Evolutionary conservation across 495 filamentous ascomycete genomes (phyloP).

Genomic region (Glarea lozoyensis): DNA sequence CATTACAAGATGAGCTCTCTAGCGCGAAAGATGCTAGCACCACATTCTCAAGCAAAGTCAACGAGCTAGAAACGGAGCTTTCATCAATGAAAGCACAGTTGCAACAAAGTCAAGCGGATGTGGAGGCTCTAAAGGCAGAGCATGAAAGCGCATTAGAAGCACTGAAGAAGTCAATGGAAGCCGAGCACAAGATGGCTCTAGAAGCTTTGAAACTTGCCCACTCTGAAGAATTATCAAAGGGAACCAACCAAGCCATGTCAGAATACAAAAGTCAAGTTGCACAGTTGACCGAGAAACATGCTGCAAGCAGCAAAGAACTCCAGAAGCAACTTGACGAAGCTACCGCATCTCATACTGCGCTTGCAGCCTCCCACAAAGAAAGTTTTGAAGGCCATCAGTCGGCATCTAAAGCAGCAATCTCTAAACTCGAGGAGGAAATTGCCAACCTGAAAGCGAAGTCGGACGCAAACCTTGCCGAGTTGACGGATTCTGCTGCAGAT

Average conservation of each 20-base stretch:
- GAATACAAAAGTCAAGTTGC: constrained; percentile 32
- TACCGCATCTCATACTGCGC: constrained; percentile 30
- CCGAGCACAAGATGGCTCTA: constrained; percentile 31
- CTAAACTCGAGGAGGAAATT: constrained; percentile 35
- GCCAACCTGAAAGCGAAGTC: constrained; percentile 25
- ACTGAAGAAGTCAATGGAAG: constrained; percentile 33
- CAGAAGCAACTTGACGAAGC: constrained; percentile 31
- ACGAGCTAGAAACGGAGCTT: constrained; percentile 26
- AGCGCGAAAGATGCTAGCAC: constrained; percentile 13
- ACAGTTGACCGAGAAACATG: constrained; percentile 32
- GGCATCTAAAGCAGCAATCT: constrained; percentile 12
- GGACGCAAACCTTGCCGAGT: constrained; percentile 20
- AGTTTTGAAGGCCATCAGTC: constrained; percentile 12
- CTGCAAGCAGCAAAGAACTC: constrained; percentile 30
- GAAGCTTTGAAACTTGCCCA: constrained; percentile 34
- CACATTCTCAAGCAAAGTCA: constrained; percentile 3
- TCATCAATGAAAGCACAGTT: constrained; percentile 30
- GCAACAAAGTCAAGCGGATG: constrained; percentile 24
- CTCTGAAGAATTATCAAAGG: constrained; percentile 31
- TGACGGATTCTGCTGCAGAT: constrained; percentile 31
- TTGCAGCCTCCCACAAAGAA: constrained; percentile 32
- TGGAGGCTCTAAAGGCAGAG: constrained; percentile 12
- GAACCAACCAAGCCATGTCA: constrained; percentile 31
- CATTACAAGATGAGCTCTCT: constrained; percentile 24
- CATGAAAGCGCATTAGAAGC: constrained; percentile 28